These are phyloP conservation scores for Termitomyces sp. DNA, from an alignment of 1,284 basidiomycete species.

Conservation along the genomic window DNA sequence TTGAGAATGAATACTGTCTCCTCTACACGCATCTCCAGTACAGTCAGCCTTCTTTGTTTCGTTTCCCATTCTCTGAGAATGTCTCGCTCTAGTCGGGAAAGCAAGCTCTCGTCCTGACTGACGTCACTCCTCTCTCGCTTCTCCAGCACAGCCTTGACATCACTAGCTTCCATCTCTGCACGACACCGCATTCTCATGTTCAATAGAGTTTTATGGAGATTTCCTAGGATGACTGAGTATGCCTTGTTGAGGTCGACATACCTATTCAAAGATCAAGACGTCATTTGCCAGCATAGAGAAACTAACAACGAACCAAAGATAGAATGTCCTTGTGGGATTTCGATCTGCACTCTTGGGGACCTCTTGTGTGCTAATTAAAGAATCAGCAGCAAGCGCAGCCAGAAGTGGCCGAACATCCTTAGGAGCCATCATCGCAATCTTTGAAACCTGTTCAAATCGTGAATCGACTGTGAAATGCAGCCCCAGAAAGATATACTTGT, in stretches of 20 bases:
- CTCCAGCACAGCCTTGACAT: conserved; percentile 65
- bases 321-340: conserved; percentile 80
- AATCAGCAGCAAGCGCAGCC: conserved; percentile 73
- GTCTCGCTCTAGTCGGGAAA: conserved; percentile 71
- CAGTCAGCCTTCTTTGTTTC: conserved; percentile 65
- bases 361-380: conserved; percentile 85
- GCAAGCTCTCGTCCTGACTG: conserved; percentile 59
- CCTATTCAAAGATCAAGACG: conserved; percentile 34
- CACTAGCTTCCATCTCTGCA: conserved; percentile 63
- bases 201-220: conserved; percentile 82
- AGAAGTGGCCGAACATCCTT: conserved; percentile 84
- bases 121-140: conserved; percentile 82
- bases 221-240: conserved; percentile 68
- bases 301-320: conserved; percentile 65
- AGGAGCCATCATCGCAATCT: conserved; percentile 87
- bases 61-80: conserved; percentile 61
- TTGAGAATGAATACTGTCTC: conserved; percentile 81
- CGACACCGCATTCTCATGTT: conserved; percentile 74
- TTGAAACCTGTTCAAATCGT: conserved; percentile 66
- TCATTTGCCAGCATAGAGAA: background rate
- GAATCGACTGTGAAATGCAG: background rate
- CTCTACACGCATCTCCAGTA: conserved; percentile 78
- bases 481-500: conserved; percentile 50
- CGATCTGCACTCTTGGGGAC: conserved; percentile 85
- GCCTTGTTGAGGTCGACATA: conserved; percentile 82